Base-by-base conservation (phyloP, 164 flowering plant species). In the Tetracentron sinense region DNA sequence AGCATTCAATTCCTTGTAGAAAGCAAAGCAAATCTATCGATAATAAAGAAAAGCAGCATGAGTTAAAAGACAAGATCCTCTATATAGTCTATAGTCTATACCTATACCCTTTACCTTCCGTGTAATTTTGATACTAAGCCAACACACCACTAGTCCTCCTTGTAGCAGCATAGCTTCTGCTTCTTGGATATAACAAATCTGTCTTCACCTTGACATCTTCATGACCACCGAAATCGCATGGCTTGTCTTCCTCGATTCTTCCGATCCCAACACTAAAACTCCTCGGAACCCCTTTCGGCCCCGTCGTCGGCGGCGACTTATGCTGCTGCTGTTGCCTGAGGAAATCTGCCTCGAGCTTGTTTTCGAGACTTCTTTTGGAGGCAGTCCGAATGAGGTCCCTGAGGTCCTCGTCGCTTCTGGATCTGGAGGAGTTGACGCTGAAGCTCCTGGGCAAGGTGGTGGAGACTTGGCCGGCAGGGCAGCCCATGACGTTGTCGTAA, bases 211-310 rank as follows among this genome's bases (percentile, higher is more conserved):
- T 64, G 17, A 50, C 21, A 27, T 78, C 78, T 1, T 75, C 80
- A 1, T 57, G n/a, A n/a, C n/a, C 68, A 12, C 29, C 76, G 44
- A 84, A 82, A 1, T 86, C 81, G 53, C 78, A 78, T 2, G 85
- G 71, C 72, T 63, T 44, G 15, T 87, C 89, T 67, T 89, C 96
- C 61, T 89, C 92, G 46, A 89, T 89, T 67, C 78, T 79, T 33
- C 79, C 87, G 42, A 86, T 69, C 15, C 70, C 83, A n/a, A 80
- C 83, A 31, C 78, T 82, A 0, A 3, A 58, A 58, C 86, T 82
- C 58, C 89, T 70, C 0, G 74, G 72, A 60, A 78, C 35, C 1
- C 6, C 64, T 0, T 57, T 23, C 0, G 52, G 27, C 12, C 19
- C 51, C 19, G 12, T 27, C 6, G 25, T 33, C 53, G 8, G n/a